phyloP scores from a whole-genome alignment of 139 green algal species.

The Pleodorina starrii region DNA sequence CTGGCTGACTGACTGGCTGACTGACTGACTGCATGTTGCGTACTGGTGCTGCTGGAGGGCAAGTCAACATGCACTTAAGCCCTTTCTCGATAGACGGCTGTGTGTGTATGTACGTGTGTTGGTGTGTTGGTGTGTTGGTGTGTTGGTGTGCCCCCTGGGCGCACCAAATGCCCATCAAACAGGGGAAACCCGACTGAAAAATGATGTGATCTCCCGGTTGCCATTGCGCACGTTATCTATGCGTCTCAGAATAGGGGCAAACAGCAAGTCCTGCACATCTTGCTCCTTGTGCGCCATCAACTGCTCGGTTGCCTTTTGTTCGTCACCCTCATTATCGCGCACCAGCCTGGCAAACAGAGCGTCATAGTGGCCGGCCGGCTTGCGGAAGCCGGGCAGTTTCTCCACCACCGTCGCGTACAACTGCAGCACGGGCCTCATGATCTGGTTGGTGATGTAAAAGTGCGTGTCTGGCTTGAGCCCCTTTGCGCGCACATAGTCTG shows the following conservation, averaged over 20 bases:
- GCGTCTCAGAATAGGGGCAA: not conserved
- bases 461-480: conserved; percentile 4
- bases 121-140: too few relatives aligned
- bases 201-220: too few relatives aligned
- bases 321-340: not conserved
- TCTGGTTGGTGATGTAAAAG: conserved; percentile 52
- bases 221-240: not conserved
- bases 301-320: not conserved
- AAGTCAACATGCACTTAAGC: too few relatives aligned
- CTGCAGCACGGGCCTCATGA: conserved; percentile 51
- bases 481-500: not conserved
- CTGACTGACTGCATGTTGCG: too few relatives aligned
- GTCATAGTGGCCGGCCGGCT: not conserved
- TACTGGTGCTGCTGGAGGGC: too few relatives aligned
- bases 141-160: too few relatives aligned
- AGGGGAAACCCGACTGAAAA: too few relatives aligned
- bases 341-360: not conserved
- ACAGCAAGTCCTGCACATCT: conserved; percentile 17
- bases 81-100: too few relatives aligned
- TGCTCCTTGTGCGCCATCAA: not conserved
- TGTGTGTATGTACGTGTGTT: too few relatives aligned
- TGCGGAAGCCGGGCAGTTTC: conserved; percentile 3
- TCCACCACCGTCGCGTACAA: conserved; percentile 26
- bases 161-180: too few relatives aligned
- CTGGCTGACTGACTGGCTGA: too few relatives aligned